Base-by-base conservation (phyloP, 1,284 basidiomycete genomes). In the Rhodotorula glutinis region DNA sequence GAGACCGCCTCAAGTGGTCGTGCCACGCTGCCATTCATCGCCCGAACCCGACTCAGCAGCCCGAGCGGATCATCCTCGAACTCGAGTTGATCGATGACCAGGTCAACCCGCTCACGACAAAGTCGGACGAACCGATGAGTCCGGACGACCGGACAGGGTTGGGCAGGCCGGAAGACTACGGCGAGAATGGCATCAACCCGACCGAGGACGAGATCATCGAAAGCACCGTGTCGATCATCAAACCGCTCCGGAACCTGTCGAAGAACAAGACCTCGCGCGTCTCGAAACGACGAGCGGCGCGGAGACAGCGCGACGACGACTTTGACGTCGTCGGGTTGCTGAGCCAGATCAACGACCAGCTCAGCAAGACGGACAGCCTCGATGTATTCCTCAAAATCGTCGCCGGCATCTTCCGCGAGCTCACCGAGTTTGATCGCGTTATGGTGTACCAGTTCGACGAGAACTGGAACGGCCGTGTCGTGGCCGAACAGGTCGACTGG, bases 1-100 rank as follows among this genome's bases (percentile, higher is more conserved):
- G 29, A 23, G 62, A 60, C 9, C 57, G 66, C 11, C 81, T 82
- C 23, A 79, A 81, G n/a, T 93, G 91, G 91, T 86, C 85, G 1
- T 90, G 88, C 72, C 92, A 90, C 89, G 91, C 89, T 73, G 90
- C 89, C 0, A 84, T 88, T 0, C 90, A 92, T 78, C 82, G 87
- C 16, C 86, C 85, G 73, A 53, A 74, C 57, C 67, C 30, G 69
- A 73, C 75, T 49, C 77, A 52, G 66, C 76, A 67, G 59, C 75
- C 65, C 70, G 74, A 78, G 62, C 76, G 84, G 59, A 84, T 91
- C 72, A 82, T 91, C 43, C 83, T 93, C 74, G 91, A 94, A 76
- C 90, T 93, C 72, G 91, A 93, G 78, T 82, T 91, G 29, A 89
- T 92, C 75, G 79, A 81, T 57, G 91, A 93, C 76, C 74, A 77